These are phyloP conservation scores for Lolium multiflorum DNA, from an alignment of 176 grass and related monocot species.

Conservation along the genomic window DNA sequence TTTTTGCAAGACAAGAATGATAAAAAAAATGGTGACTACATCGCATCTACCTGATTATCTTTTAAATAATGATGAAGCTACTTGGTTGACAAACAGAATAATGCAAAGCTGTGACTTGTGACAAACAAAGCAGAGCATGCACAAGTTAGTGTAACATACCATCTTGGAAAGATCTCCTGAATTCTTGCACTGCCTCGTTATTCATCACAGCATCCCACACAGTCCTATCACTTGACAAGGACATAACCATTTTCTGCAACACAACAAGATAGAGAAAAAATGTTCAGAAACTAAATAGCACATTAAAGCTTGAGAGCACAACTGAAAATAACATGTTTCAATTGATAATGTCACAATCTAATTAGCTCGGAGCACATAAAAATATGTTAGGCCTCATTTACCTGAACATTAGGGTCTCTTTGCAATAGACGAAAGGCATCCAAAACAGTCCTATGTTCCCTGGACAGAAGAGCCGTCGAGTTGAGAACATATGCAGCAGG, in stretches of 20 bases:
- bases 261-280: neutral
- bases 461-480: slow-evolving; percentile 58
- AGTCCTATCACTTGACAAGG: slow-evolving; percentile 83
- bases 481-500: slow-evolving; percentile 70
- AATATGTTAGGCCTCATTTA: neutral
- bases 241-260: slow-evolving; percentile 87
- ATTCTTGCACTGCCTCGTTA: slow-evolving; percentile 87
- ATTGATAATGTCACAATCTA: neutral
- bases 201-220: slow-evolving; percentile 95
- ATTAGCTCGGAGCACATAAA: neutral
- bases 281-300: neutral
- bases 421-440: slow-evolving; percentile 80
- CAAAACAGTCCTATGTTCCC: slow-evolving; percentile 68
- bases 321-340: neutral
- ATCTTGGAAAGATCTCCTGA: slow-evolving; percentile 71
- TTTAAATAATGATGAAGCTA: neutral
- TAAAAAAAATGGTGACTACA: slow-evolving; percentile 15
- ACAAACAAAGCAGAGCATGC: slow-evolving; percentile 17
- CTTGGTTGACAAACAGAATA: neutral
- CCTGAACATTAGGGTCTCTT: slow-evolving; percentile 79
- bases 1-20: slow-evolving; percentile 19
- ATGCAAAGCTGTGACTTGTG: neutral
- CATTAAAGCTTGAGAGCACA: neutral
- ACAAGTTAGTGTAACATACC: slow-evolving; percentile 42
- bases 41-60: neutral